Evolutionary conservation across 768 basidiomycete genomes (phyloP).

Genomic region (Kwoniella bestiolae): DNA sequence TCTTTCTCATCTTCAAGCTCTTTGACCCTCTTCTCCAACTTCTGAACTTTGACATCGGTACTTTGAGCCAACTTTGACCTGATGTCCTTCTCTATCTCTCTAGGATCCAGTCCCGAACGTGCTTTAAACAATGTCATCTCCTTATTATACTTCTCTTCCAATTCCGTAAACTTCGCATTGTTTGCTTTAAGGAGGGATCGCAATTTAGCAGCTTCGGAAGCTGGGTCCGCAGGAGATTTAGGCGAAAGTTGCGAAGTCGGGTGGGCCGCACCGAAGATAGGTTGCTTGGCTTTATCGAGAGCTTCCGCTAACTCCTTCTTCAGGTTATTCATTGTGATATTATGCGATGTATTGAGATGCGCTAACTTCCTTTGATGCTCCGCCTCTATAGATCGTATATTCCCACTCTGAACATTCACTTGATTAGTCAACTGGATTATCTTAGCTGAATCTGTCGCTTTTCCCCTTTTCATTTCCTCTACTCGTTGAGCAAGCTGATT

Average conservation of each 20-base stretch:
- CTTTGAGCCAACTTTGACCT: not conserved
- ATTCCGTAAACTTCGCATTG: constrained; percentile 67
- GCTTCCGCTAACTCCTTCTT: not conserved
- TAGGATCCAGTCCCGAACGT: not conserved
- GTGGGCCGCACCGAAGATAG: not conserved
- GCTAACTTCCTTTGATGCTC: not conserved
- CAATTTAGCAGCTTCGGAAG: constrained; percentile 68
- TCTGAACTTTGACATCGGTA: not conserved
- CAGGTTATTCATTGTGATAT: not conserved
- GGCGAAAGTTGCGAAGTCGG: not conserved
- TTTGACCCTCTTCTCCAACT: not conserved
- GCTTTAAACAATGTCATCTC: constrained; percentile 25
- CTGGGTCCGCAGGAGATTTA: not conserved
- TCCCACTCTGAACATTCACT: not conserved
- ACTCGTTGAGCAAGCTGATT: not conserved
- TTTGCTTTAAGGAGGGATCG: constrained; percentile 63
- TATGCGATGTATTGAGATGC: not conserved
- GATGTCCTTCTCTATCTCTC: not conserved
- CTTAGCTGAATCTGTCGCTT: not conserved
- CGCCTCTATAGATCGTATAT: not conserved
- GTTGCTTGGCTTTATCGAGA: not conserved
- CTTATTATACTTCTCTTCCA: constrained; percentile 66
- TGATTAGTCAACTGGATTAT: not conserved
- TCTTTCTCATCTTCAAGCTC: constrained; percentile 56
- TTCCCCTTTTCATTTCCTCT: not conserved